A percentile compares a stretch with the other conserved stretches of the same genome.
These are phyloP conservation scores for Wickerhamomyces rabaulensis DNA, from an alignment of 805 yeast genomes.

Conservation along the genomic window DNA sequence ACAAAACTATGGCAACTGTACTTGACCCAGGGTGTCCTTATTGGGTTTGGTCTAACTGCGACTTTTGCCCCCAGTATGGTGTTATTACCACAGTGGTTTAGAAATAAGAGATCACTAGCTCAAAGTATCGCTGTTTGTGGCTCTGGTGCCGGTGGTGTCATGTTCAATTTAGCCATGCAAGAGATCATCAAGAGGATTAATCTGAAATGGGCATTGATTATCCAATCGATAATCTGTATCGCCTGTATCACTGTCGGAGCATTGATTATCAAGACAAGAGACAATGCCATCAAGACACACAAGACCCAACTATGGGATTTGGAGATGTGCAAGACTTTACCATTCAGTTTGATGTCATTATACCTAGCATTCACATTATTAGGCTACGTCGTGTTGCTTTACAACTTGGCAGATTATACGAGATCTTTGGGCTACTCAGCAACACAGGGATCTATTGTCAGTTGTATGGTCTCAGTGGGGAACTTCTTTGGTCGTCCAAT, in stretches of 20 bases:
- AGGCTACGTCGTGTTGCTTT: slow-evolving; percentile 56
- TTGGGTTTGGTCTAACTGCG: slow-evolving; percentile 43
- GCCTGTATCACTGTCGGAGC: slow-evolving; percentile 30
- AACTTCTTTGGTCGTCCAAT: slow-evolving; percentile 50
- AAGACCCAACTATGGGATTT: slow-evolving; percentile 36
- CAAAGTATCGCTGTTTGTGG: slow-evolving; percentile 33
- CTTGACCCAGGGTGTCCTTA: slow-evolving; percentile 60
- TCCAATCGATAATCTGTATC: slow-evolving; percentile 30
- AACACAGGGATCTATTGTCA: slow-evolving; percentile 48
- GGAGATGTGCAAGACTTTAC: slow-evolving; percentile 32
- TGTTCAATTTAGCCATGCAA: slow-evolving; percentile 28
- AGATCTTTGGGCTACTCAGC: slow-evolving; percentile 50
- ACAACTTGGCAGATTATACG: slow-evolving; percentile 53
- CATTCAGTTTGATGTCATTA: slow-evolving; percentile 36
- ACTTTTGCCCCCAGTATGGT: slow-evolving; percentile 44
- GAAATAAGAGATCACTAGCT: slow-evolving; percentile 48
- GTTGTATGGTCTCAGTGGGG: slow-evolving; percentile 57
- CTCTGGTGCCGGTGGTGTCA: slow-evolving; percentile 38
- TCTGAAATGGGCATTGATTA: slow-evolving; percentile 28
- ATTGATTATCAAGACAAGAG: slow-evolving; percentile 32
- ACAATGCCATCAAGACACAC: slow-evolving; percentile 26
- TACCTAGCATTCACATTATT: slow-evolving; percentile 44
- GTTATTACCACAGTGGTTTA: slow-evolving; percentile 65
- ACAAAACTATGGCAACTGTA: slow-evolving; percentile 57
- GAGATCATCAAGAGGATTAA: slow-evolving; percentile 26